Conservation (phyloP, 2,329 filamentous ascomycete genomes). For the Phialophora verrucosa region DNA sequence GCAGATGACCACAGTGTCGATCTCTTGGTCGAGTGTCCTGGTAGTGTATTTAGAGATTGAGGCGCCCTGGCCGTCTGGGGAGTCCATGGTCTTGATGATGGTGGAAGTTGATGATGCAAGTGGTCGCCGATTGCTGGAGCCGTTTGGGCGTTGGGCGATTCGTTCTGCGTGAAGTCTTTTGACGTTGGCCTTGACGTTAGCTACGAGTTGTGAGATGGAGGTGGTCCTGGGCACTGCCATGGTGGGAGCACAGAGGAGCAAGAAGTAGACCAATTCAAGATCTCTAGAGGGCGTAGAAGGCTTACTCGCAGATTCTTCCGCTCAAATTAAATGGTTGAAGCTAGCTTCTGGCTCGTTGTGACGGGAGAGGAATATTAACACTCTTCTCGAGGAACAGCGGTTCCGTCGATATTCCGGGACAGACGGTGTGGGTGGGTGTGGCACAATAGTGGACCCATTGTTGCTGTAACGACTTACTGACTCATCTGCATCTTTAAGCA, state of each 20-base stretch:
- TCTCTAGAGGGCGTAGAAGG: background rate
- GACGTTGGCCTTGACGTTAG: constrained; percentile 27
- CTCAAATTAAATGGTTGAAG: background rate
- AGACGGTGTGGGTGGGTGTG: no score
- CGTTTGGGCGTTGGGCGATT: background rate
- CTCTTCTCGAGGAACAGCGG: no score
- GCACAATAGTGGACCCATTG: no score
- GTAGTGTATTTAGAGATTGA: constrained; percentile 24
- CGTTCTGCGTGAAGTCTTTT: constrained; percentile 15
- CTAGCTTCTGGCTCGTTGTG: background rate
- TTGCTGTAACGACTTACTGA: no score
- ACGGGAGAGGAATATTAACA: background rate
- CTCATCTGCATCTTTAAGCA: no score
- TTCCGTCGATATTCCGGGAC: no score
- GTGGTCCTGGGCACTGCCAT: constrained; percentile 19
- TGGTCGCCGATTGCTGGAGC: background rate
- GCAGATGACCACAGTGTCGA: constrained; percentile 35
- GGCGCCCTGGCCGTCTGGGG: no score
- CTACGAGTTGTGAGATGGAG: constrained; percentile 27
- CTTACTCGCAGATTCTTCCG: background rate
- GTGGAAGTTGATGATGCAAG: background rate
- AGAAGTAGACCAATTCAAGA: background rate
- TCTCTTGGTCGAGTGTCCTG: constrained; percentile 33
- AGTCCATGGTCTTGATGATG: constrained; percentile 16
- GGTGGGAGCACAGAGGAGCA: background rate